Evolutionary conservation across 192 early-diverging fungal species (phyloP).

Genomic region (Dispira parvispora): DNA sequence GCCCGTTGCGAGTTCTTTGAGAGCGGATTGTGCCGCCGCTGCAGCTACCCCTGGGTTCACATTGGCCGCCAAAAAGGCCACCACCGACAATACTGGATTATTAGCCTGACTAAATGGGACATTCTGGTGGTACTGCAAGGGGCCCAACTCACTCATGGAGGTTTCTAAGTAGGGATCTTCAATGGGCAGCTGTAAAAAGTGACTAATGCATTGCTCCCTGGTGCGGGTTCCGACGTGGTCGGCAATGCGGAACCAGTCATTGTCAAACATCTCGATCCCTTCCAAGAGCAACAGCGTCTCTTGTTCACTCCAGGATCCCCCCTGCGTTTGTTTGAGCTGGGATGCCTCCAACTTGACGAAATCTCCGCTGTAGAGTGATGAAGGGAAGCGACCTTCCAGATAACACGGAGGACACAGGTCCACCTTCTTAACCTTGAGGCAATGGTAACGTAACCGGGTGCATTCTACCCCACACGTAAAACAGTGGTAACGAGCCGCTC

Average conservation of each 20-base stretch:
- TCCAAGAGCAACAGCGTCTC: slow-evolving; percentile 80
- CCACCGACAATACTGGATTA: slow-evolving; percentile 83
- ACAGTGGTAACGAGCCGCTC: slow-evolving; percentile 37
- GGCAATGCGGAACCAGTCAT: slow-evolving; percentile 84
- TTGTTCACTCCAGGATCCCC: slow-evolving; percentile 68
- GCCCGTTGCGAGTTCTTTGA: slow-evolving; percentile 40
- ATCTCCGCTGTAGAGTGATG: slow-evolving; percentile 62
- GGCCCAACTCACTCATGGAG: slow-evolving; percentile 25
- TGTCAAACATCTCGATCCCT: slow-evolving; percentile 83
- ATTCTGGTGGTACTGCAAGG: slow-evolving; percentile 46
- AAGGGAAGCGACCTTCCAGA: slow-evolving; percentile 82
- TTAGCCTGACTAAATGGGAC: slow-evolving; percentile 64
- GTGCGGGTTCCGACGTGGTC: slow-evolving; percentile 83
- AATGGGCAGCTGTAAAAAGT: slow-evolving; percentile 81
- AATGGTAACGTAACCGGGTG: slow-evolving; percentile 62
- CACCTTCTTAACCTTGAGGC: slow-evolving; percentile 42
- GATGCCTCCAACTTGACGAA: slow-evolving; percentile 59
- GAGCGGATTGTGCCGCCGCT: slow-evolving; percentile 71
- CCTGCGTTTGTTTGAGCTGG: slow-evolving; percentile 26
- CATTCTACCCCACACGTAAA: slow-evolving; percentile 76
- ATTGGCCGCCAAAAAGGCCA: slow-evolving; percentile 71
- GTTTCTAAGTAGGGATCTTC: slow-evolving; percentile 55
- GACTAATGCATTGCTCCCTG: slow-evolving; percentile 78
- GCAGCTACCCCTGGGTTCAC: slow-evolving; percentile 78
- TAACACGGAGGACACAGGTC: slow-evolving; percentile 83